Base-by-base conservation (phyloP, 2,329 filamentous ascomycete genomes). In the Fusarium napiforme region DNA sequence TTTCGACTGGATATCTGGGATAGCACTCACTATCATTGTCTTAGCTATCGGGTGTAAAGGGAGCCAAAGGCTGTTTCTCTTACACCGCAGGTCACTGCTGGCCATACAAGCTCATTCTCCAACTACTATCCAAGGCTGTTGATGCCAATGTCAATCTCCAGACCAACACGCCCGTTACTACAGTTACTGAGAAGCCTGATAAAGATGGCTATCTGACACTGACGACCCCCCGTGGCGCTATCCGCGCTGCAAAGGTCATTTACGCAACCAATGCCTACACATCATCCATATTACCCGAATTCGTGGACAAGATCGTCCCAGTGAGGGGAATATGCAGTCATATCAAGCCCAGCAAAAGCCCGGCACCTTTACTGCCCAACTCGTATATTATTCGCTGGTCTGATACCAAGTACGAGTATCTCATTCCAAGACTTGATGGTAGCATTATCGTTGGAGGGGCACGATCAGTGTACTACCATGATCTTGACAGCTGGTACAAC, bases 321-420 rank as follows among this genome's bases (percentile, higher is more conserved):
- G 60, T 60, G 8, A 8, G 60, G 23, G 60, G 60, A 4, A 63
- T 63, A 4, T 63, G 60, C 19, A 63, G 60, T 4, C 55, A 63
- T n/a, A 63, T 63, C 12, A 34, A 49, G 12, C 60, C 60, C 1
- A 21, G 16, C 6, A 60, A 42, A 7, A 42, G 3, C 7, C 34
- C 26, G 1, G 43, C 36, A 2, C 36, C 55, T 1, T 36, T 34
- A 3, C 36, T 63, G 0, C 36, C 43, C 0, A 63, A 60, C 4
- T 63, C 60, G 1, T 63, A 63, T 0, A 63, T 63, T 0, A 60
- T 63, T 42, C 60, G 60, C 16, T 63, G 60, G 60, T 60, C 60
- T 11, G 60, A 63, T 21, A 63, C 60, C 5, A 34, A 63, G 16
- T 63, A 49, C 16, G 60, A 63, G 9, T 63, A 63, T 15, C 34